Evolutionary conservation across 441 rosid species (phyloP), one percentile per base, ranked within the genome.

Genomic region (Monsonia emarginata): DNA sequence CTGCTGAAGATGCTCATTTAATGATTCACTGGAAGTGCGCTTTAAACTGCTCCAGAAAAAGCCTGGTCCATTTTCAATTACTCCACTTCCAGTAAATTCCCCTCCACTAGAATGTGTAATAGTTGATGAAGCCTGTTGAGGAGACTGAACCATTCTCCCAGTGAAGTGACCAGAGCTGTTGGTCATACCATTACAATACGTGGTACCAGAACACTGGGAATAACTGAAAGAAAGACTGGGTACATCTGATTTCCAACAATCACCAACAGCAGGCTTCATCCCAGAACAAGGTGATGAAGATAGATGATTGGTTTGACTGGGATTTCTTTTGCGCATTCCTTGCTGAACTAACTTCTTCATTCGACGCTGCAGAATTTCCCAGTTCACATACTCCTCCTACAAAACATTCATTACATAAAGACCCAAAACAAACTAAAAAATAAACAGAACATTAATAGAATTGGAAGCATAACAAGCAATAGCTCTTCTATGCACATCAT

Each of bases 311-410:
- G 66, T 50, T 65, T 61, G 70, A 54, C 16, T 57, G 54, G 65
- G 65, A 52, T 48, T 69, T 48, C 3, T 9, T 18, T 66, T 75
- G 31, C 18, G 66, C n/a, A 52, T 30, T 48, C 28, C 59, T 24
- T 14, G 60, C 63, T 44, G 69, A 26, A 75, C 21, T 28, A 72
- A 62, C 28, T 3, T 36, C 44, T 64, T 65, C 72, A 82, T 59
- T 18, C 63, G 62, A 24, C 56, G n/a, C 21, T 30, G 22, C 65
- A 67, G 63, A 1, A 58, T 72, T 60, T 66, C 69, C 74, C 10
- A 40, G 78, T 77, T 70, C 72, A 67, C 60, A 63, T 69, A 69
- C 52, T 76, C 76, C 65, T 46, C 78, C 83, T 78, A 57, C 0
- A 58, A 44, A 68, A 63, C 22, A 24, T 16, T 65, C 31, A 31